These are phyloP conservation scores for Globisporangium canariense DNA, from an alignment of 352 stramenopile genomes.

Conservation along the genomic window DNA sequence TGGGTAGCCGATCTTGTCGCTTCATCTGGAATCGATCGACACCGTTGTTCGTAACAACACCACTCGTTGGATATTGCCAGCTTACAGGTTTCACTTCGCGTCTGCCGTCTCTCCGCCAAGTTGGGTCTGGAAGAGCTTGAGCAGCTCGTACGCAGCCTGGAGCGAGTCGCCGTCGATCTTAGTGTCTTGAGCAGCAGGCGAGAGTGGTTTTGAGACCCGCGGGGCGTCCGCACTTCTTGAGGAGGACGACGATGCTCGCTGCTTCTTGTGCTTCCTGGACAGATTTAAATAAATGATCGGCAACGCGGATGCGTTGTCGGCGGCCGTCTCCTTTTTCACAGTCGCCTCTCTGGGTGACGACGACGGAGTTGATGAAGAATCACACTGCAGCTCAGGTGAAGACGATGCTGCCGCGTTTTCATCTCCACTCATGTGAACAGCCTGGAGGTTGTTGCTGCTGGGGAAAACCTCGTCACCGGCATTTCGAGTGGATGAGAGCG, in stretches of 20 bases:
- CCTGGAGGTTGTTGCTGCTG: not conserved
- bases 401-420: slow-evolving; percentile 5
- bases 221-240: not conserved
- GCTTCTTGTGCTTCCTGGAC: slow-evolving; percentile 58
- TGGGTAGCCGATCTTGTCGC: not conserved
- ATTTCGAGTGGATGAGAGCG: slow-evolving; percentile 64
- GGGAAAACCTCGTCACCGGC: slow-evolving; percentile 22
- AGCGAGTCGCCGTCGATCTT: slow-evolving; percentile 64
- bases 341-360: not conserved
- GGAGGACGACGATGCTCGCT: not conserved
- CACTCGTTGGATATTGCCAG: not conserved
- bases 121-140: slow-evolving; percentile 36
- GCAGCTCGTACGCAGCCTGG: slow-evolving; percentile 63
- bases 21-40: not conserved
- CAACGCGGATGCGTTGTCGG: slow-evolving; percentile 43
- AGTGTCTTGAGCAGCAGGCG: slow-evolving; percentile 5
- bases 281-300: slow-evolving; percentile 83
- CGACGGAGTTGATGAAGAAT: not conserved
- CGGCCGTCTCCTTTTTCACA: slow-evolving; percentile 34
- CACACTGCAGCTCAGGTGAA: not conserved
- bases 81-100: slow-evolving; percentile 1
- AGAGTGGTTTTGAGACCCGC: not conserved
- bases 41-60: not conserved
- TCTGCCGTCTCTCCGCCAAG: not conserved
- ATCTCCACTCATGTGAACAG: slow-evolving; percentile 3